Base-by-base conservation (phyloP, 257 asterid genomes). In the Ajuga chamaepitys region DNA sequence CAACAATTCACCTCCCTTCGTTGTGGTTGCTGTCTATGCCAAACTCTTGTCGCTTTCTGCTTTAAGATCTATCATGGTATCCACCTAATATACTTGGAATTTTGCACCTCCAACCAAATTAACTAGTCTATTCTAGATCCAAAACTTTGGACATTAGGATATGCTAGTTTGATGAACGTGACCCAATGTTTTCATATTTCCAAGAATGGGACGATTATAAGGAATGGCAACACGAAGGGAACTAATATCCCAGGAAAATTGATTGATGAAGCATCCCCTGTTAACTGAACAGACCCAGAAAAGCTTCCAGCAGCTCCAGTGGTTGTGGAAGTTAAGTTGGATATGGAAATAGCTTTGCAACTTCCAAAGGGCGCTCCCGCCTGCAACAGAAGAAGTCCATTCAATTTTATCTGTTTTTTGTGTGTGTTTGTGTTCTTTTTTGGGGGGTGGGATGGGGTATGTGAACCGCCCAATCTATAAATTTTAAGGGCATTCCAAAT, bases 211-310 rank as follows among this genome's bases (percentile, higher is more conserved):
- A 75, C 53, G 58, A 57, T 10, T 14, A 77, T 9, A 61, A 67
- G 67, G 67, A 85, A 51, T n/a, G 52, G 45, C 17, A 65, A 66
- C n/a, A 76, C 35, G 71, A 67, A 77, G 25, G 74, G 18, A 54
- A 61, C 35, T 24, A 75, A 55, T 51, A 56, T 32, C 74, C 44
- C 55, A 17, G 83, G 76, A 67, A 65, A 42, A 47, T 70, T 54
- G 71, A 69, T 59, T n/a, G 68, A 28, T 46, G 95, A 70, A 73
- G 90, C 89, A 55, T 78, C 84, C 68, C 94, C 94, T 1, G 87
- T 75, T 68, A 93, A 68, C 74, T 93, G 96, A 74, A 89, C 97
- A 9, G 96, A 86, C 38, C 99, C 99, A 9, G 99, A 82, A 84
- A 93, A 87, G 82, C 91, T 93, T 64, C 99, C 99, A 22, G 85